phyloP scores from a whole-genome alignment of 2,329 filamentous ascomycete species.

The Fusarium cicatricum region DNA sequence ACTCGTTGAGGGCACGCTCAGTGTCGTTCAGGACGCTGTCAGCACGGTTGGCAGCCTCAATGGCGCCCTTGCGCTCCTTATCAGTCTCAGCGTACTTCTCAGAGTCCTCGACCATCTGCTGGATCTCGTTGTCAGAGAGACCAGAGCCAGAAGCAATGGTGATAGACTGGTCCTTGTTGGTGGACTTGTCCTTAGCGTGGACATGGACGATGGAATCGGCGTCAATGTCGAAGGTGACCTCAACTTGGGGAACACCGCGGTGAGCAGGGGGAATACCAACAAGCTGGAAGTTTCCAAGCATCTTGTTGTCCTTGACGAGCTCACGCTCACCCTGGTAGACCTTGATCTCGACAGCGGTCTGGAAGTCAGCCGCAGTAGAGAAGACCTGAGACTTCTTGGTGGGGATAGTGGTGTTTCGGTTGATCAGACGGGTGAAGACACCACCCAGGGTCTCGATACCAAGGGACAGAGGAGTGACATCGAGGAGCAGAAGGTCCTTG shows the following conservation, averaged over 20 bases:
- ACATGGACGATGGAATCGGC: slow-evolving; percentile 98
- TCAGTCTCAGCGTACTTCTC: slow-evolving; percentile 95
- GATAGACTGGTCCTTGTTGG: slow-evolving; percentile 99
- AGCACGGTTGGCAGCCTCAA: slow-evolving; percentile 96
- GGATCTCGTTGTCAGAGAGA: slow-evolving; percentile 92
- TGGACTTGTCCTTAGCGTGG: slow-evolving; percentile 98
- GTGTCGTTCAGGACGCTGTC: slow-evolving; percentile 97
- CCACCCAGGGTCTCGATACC: slow-evolving; percentile 98
- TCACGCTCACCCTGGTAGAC: slow-evolving; percentile 99
- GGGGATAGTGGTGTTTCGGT: slow-evolving; percentile 98
- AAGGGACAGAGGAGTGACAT: slow-evolving; percentile 94
- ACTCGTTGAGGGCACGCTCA: slow-evolving; percentile 97
- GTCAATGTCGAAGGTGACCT: slow-evolving; percentile 99
- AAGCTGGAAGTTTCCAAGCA: slow-evolving; percentile 99
- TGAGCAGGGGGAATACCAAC: slow-evolving; percentile 96
- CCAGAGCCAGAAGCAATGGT: slow-evolving; percentile 98
- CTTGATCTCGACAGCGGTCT: slow-evolving; percentile 99
- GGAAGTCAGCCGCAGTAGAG: slow-evolving; percentile 97
- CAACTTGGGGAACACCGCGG: slow-evolving; percentile 94
- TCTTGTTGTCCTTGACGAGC: slow-evolving; percentile 98
- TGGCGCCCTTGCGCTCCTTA: slow-evolving; percentile 95
- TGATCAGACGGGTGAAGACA: slow-evolving; percentile 98
- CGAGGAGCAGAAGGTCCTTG: slow-evolving; percentile 92
- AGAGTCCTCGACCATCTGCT: slow-evolving; percentile 97
- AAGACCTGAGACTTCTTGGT: slow-evolving; percentile 99